Percentiles rank a stretch among this genome's conserved stretches.
phyloP scores from a whole-genome alignment of 805 yeast species.

The Spathaspora gorwiae region DNA sequence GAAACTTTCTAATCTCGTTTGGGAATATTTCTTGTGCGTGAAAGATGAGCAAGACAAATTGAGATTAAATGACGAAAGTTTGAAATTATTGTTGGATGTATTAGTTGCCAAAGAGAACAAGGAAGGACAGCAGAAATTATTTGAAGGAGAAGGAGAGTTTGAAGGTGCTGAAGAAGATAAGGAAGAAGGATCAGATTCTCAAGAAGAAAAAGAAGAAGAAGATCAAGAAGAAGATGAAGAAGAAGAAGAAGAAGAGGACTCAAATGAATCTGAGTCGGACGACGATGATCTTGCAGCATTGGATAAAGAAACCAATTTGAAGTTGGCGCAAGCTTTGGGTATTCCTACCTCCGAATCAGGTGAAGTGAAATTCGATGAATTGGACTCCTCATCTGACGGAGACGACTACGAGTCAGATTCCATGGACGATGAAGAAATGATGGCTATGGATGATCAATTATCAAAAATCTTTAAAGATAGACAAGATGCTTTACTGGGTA shows the following conservation, averaged over 20 bases:
- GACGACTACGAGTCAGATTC: conserved; percentile 63
- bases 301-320: conserved; percentile 49
- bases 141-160: conserved; percentile 51
- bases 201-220: conserved; percentile 17
- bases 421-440: conserved; percentile 96
- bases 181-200: conserved; percentile 26
- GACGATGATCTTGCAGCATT: conserved; percentile 16
- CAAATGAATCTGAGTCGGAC: conserved; percentile 9
- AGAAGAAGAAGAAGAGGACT: conserved; percentile 12
- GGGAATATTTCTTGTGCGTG: conserved; percentile 39
- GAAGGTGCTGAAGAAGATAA: conserved; percentile 20
- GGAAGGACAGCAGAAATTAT: conserved; percentile 72
- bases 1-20: conserved; percentile 33
- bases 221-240: conserved; percentile 13
- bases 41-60: conserved; percentile 19
- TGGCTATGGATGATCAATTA: conserved; percentile 83
- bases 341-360: conserved; percentile 45
- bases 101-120: conserved; percentile 64
- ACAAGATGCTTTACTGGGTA: conserved; percentile 52
- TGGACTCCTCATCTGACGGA: conserved; percentile 35
- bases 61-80: conserved; percentile 27
- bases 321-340: conserved; percentile 69
- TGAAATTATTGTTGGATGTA: conserved; percentile 33
- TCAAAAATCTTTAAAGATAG: conserved; percentile 83
- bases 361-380: conserved; percentile 40